These are phyloP conservation scores for Cordyceps tenuipes DNA, from an alignment of 2,329 filamentous ascomycete genomes.

Conservation along the genomic window DNA sequence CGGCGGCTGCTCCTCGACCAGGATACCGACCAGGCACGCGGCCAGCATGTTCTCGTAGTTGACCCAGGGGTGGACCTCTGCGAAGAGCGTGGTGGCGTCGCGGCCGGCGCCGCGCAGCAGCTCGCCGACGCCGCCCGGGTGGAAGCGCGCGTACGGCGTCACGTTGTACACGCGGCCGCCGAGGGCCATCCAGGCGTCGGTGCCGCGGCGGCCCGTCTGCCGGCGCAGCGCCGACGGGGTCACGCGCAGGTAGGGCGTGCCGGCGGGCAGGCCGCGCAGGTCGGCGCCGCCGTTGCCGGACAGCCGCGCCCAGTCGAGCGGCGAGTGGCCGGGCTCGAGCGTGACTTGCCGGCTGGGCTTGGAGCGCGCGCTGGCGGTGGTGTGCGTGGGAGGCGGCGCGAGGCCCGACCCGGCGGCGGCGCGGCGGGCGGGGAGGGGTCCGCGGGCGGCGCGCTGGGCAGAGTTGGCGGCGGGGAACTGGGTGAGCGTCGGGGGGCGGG, in stretches of 20 bases:
- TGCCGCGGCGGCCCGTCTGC: slow-evolving; percentile 78
- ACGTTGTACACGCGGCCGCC: slow-evolving; percentile 93
- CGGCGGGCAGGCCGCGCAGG: no score
- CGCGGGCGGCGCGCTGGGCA: slow-evolving; percentile 39
- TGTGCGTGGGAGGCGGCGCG: no score
- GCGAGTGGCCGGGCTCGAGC: no score
- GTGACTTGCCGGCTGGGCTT: no score
- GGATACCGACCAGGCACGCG: slow-evolving; percentile 53
- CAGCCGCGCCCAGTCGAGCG: no score
- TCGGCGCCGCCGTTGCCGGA: no score
- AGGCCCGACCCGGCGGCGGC: no score
- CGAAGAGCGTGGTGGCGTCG: slow-evolving; percentile 56
- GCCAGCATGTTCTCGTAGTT: slow-evolving; percentile 64
- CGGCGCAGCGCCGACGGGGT: no score
- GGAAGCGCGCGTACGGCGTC: slow-evolving; percentile 78
- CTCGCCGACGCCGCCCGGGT: slow-evolving; percentile 78
- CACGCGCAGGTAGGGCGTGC: no score
- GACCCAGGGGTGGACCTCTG: slow-evolving; percentile 62
- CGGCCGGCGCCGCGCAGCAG: slow-evolving; percentile 54
- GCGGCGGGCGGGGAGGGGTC: slow-evolving; percentile 33
- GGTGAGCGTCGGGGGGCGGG: slow-evolving; percentile 28
- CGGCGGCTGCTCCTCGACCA: slow-evolving; percentile 50
- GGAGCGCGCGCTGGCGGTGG: no score
- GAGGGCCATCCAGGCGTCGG: slow-evolving; percentile 83
- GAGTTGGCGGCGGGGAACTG: slow-evolving; percentile 45